phyloP scores from a whole-genome alignment of 345 rosid species.

The Moricandia moricandioides region DNA sequence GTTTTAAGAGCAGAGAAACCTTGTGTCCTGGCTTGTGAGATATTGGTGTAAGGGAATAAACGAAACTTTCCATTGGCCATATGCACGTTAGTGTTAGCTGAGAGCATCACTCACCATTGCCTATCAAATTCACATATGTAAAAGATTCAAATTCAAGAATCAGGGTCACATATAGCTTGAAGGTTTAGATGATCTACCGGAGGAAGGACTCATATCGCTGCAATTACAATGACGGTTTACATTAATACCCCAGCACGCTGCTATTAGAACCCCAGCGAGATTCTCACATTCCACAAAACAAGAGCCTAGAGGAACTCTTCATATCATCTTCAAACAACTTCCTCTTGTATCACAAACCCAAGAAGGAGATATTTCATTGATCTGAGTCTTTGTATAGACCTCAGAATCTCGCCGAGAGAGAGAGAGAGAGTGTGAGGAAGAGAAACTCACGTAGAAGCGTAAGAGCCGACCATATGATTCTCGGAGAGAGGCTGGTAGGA shows the following conservation, averaged over 20 bases:
- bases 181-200: conserved; percentile 42
- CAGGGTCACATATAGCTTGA: conserved; percentile 4
- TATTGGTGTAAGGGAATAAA: conserved; percentile 58
- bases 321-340: conserved; percentile 45
- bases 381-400: too few species aligned
- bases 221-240: conserved; percentile 59
- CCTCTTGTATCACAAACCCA: conserved; percentile 29
- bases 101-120: conserved; percentile 47
- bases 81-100: conserved; percentile 68
- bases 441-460: too few species aligned
- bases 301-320: conserved; percentile 43
- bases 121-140: conserved; percentile 39
- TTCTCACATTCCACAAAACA: conserved; percentile 63
- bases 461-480: too few species aligned
- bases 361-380: too few species aligned
- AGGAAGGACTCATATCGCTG: conserved; percentile 55
- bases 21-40: conserved; percentile 53
- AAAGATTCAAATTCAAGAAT: neutral
- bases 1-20: conserved; percentile 63
- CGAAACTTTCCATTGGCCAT: conserved; percentile 58
- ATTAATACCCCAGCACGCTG: conserved; percentile 47
- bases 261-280: conserved; percentile 47
- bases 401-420: too few species aligned
- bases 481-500: too few species aligned
- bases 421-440: too few species aligned